These are phyloP conservation scores for Macrotyloma uniflorum DNA, from an alignment of 306 rosid species.

Conservation along the genomic window DNA sequence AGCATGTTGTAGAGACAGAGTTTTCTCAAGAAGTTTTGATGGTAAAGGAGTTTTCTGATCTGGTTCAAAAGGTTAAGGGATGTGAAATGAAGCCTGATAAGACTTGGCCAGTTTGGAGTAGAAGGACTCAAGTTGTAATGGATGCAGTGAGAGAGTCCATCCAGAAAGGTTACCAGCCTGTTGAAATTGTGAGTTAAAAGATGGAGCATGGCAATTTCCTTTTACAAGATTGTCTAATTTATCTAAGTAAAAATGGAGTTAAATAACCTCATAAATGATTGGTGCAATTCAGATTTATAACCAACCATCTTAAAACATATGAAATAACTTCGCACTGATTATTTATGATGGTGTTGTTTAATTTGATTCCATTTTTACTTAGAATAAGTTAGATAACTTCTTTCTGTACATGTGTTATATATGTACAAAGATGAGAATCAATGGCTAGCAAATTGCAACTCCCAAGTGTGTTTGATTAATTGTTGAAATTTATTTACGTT, in stretches of 20 bases:
- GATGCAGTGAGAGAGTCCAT: constrained; percentile 52
- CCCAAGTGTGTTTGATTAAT: neutral
- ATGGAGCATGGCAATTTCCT: neutral
- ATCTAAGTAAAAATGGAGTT: too few species aligned
- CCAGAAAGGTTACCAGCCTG: constrained; percentile 34
- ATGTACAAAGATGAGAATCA: constrained; percentile 12
- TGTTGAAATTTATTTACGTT: neutral
- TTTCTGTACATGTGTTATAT: neutral
- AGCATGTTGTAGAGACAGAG: constrained; percentile 40
- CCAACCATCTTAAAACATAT: too few species aligned
- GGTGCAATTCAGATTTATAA: too few species aligned
- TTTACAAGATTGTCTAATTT: neutral
- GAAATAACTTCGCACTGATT: too few species aligned
- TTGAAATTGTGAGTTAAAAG: constrained; percentile 29
- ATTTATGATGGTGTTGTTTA: too few species aligned
- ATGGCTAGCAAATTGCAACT: neutral
- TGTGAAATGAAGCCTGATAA: constrained; percentile 37
- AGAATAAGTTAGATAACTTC: too few species aligned
- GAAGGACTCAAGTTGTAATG: constrained; percentile 43
- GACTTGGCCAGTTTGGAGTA: constrained; percentile 31
- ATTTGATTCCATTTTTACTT: too few species aligned
- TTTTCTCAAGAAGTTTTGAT: constrained; percentile 45
- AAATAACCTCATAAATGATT: too few species aligned
- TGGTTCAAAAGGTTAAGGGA: constrained; percentile 32
- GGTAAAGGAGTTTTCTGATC: constrained; percentile 42